Conservation (phyloP, 192 early-diverging fungal species). For the Coemansia sp. region DNA sequence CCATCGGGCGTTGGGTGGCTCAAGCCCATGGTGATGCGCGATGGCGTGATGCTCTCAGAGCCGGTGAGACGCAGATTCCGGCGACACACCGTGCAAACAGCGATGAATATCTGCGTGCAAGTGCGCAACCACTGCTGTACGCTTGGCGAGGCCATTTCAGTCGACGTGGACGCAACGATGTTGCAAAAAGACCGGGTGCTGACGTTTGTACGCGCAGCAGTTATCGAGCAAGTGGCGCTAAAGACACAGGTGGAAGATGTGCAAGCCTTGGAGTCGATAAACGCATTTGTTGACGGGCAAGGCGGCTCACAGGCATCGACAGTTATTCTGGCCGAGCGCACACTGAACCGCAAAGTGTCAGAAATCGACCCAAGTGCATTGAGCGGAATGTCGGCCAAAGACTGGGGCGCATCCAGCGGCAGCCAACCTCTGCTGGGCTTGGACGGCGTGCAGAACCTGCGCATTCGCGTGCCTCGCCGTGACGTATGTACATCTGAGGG, state of each 20-base stretch:
- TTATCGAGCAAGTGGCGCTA: slow-evolving; percentile 50
- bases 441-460: slow-evolving; percentile 42
- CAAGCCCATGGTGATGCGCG: slow-evolving; percentile 54
- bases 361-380: slow-evolving; percentile 35
- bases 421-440: slow-evolving; percentile 22
- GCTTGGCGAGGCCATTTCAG: slow-evolving; percentile 44
- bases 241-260: slow-evolving; percentile 38
- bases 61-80: slow-evolving; percentile 38
- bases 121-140: slow-evolving; percentile 56
- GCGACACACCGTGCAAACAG: slow-evolving; percentile 37
- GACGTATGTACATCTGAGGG: slow-evolving; percentile 54
- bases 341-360: slow-evolving; percentile 51
- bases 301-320: slow-evolving; percentile 22
- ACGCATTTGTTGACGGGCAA: slow-evolving; percentile 21
- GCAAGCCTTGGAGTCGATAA: slow-evolving; percentile 31
- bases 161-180: slow-evolving; percentile 52
- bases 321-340: slow-evolving; percentile 50
- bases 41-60: slow-evolving; percentile 43
- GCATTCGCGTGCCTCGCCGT: slow-evolving; percentile 47
- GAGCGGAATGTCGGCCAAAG: slow-evolving; percentile 11
- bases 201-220: slow-evolving; percentile 47
- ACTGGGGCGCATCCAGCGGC: slow-evolving; percentile 26
- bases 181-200: slow-evolving; percentile 53
- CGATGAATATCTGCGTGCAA: slow-evolving; percentile 54
- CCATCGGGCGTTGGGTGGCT: slow-evolving; percentile 54